Evolutionary conservation across 305 asterid species (phyloP).

Genomic region (Solanum hybrid): DNA sequence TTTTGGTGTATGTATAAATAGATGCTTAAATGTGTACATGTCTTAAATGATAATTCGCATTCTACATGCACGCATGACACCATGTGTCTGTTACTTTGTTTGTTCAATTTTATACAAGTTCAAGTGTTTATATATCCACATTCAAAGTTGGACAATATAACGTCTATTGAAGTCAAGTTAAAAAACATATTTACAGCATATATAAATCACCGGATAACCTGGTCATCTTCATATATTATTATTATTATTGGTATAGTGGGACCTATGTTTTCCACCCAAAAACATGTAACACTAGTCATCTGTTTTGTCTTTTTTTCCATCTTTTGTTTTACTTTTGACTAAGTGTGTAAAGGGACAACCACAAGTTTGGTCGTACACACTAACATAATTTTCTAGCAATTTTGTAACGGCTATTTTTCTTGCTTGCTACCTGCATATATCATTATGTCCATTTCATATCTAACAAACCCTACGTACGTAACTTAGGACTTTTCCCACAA

Average conservation of each 20-base stretch:
- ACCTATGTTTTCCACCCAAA: neutral
- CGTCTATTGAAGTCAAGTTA: neutral
- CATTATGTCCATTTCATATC: neutral
- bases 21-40: neutral
- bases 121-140: neutral
- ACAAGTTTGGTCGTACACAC: neutral
- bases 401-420: constrained; percentile 35
- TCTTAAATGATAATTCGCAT: neutral
- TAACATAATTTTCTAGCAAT: neutral
- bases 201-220: neutral
- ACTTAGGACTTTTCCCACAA: neutral
- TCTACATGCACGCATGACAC: neutral
- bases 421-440: neutral
- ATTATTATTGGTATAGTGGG: neutral
- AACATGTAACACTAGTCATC: neutral
- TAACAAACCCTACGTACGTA: neutral
- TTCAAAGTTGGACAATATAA: neutral
- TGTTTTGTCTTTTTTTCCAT: neutral
- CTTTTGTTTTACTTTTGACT: constrained; percentile 7
- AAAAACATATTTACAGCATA: neutral
- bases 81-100: neutral
- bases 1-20: neutral
- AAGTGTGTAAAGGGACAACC: neutral
- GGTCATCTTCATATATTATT: neutral
- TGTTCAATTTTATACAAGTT: neutral